Conservation (phyloP, 2,329 filamentous ascomycete species). For the Truncatella angustata region DNA sequence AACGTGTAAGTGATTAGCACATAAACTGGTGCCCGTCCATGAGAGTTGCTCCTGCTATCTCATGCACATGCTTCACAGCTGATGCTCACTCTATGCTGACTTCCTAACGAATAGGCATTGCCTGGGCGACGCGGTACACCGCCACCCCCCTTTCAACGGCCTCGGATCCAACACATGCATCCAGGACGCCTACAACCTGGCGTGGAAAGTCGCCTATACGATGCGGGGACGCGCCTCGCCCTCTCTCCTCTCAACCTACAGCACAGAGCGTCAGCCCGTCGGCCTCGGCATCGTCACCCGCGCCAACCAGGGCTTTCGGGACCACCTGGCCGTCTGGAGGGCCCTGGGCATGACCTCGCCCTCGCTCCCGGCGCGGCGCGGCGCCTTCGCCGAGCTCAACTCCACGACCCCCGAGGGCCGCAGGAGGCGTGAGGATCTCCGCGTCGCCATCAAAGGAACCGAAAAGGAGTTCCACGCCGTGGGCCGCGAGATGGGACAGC, state of each 20-base stretch:
- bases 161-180: slow-evolving; percentile 59
- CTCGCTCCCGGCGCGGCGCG: slow-evolving; percentile 34
- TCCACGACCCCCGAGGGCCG: slow-evolving; percentile 31
- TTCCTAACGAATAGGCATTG: slow-evolving; percentile 35
- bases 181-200: slow-evolving; percentile 55
- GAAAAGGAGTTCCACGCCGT: slow-evolving; percentile 47
- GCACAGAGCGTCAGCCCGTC: slow-evolving; percentile 46
- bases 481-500: slow-evolving; percentile 3
- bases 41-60: too few species aligned
- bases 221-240: slow-evolving; percentile 24
- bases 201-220: slow-evolving; percentile 54
- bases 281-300: slow-evolving; percentile 44
- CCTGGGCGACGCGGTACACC: slow-evolving; percentile 56
- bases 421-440: slow-evolving; percentile 33
- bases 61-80: too few species aligned
- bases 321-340: slow-evolving; percentile 45
- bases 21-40: too few species aligned
- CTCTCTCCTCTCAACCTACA: neutral
- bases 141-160: slow-evolving; percentile 56
- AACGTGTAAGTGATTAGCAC: slow-evolving; percentile 36
- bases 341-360: slow-evolving; percentile 41
- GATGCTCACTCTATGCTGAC: neutral
- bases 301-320: slow-evolving; percentile 55
- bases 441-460: slow-evolving; percentile 33
- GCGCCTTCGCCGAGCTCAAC: slow-evolving; percentile 39